Evolutionary conservation across 2,329 filamentous ascomycete genomes (phyloP).

Genomic region (Monosporascus sp.): DNA sequence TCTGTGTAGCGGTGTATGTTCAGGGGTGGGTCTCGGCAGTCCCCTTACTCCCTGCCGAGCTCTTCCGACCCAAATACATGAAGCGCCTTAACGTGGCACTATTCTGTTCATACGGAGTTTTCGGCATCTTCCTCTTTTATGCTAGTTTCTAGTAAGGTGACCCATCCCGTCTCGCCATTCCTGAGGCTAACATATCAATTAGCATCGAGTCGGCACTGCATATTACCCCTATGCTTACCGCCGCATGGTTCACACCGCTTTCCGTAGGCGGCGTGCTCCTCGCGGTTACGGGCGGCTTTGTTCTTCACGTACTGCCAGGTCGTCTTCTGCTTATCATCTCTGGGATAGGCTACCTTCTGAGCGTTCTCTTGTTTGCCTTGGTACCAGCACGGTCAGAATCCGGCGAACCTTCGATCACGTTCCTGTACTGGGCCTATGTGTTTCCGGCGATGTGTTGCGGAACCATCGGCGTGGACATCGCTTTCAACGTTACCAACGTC

Average conservation of each 20-base stretch:
- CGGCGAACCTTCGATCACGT: constrained; percentile 25
- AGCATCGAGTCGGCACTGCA: constrained; percentile 58
- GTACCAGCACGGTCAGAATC: constrained; percentile 50
- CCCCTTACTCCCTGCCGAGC: constrained; percentile 64
- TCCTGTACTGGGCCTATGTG: constrained; percentile 66
- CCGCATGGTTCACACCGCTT: constrained; percentile 66
- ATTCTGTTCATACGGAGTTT: constrained; percentile 63
- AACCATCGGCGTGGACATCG: constrained; percentile 71
- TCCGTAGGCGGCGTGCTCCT: constrained; percentile 64
- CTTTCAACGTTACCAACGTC: constrained; percentile 70
- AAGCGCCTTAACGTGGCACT: constrained; percentile 55
- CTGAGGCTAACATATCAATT: background rate
- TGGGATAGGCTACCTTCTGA: constrained; percentile 52
- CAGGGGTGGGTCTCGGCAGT: constrained; percentile 66
- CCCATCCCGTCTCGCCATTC: background rate
- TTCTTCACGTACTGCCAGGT: constrained; percentile 63
- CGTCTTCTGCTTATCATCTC: constrained; percentile 60
- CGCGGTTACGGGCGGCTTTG: constrained; percentile 56
- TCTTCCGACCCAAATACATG: constrained; percentile 69
- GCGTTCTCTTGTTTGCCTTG: constrained; percentile 59
- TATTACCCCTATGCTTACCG: constrained; percentile 56
- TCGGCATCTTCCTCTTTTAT: constrained; percentile 67
- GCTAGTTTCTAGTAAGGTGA: constrained; percentile 42
- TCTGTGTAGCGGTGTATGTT: constrained; percentile 60
- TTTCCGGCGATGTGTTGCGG: constrained; percentile 66